Percentiles rank a stretch among this genome's conserved stretches.
Conservation (phyloP, 2,329 filamentous ascomycete species). For the Colletotrichum camelliae region DNA sequence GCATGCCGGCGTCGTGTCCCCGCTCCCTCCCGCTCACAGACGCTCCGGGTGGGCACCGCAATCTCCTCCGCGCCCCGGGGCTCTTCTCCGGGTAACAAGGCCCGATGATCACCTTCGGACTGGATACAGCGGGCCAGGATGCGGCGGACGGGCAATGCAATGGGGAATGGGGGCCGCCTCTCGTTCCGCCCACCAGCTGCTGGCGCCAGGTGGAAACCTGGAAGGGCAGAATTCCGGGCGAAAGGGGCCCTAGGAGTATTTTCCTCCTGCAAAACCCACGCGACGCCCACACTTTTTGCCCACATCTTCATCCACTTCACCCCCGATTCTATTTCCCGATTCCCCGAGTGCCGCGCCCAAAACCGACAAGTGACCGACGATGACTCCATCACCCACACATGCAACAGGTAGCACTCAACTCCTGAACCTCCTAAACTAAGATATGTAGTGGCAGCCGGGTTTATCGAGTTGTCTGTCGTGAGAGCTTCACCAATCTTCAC, state of each 20-base stretch:
- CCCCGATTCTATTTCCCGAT: background rate
- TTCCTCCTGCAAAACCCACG: background rate
- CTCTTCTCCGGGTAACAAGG: background rate
- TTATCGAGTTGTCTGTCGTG: background rate
- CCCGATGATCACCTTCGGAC: background rate
- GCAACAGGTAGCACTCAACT: background rate
- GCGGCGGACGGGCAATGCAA: background rate
- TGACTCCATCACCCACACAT: background rate
- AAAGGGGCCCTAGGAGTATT: background rate
- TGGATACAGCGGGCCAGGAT: background rate
- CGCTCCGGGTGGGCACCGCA: background rate
- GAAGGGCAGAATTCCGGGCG: background rate
- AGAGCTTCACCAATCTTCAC: background rate
- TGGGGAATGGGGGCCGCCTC: background rate
- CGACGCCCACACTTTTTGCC: background rate
- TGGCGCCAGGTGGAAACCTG: background rate
- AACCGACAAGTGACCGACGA: background rate
- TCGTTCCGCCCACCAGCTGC: background rate
- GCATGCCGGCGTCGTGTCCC: background rate
- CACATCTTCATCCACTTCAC: background rate
- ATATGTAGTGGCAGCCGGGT: background rate
- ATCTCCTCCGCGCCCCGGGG: background rate
- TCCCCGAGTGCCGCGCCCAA: background rate
- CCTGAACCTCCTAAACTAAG: background rate
- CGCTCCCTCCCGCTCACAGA: too few relatives aligned